Evolutionary conservation across 129 eudicot genomes (phyloP).

Genomic region (Helianthus tuberosus): DNA sequence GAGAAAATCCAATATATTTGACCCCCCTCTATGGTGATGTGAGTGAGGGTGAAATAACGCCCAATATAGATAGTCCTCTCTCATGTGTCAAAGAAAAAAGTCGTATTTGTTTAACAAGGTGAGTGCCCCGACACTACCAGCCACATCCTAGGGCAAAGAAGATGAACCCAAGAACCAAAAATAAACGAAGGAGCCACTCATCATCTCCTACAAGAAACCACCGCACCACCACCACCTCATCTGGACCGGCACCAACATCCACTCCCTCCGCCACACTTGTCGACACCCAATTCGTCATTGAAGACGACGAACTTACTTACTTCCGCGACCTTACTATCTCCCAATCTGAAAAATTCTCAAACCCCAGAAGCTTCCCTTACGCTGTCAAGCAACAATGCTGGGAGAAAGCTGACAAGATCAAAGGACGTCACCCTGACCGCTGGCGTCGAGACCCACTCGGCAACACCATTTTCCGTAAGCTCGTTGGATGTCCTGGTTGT

Average conservation of each 20-base stretch:
- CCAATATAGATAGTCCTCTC: too few species aligned
- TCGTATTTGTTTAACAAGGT: too few species aligned
- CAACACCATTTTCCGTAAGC: conserved; percentile 73
- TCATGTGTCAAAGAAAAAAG: too few species aligned
- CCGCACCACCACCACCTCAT: conserved; percentile 21
- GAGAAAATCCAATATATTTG: too few species aligned
- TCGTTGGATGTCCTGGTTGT: conserved; percentile 92
- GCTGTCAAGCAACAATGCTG: conserved; percentile 88
- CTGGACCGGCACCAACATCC: conserved; percentile 10
- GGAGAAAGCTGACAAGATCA: conserved; percentile 90
- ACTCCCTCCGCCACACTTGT: conserved; percentile 44
- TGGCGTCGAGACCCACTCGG: conserved; percentile 94
- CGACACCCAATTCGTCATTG: conserved; percentile 45
- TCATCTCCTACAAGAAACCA: conserved; percentile 46
- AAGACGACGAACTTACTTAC: conserved; percentile 45
- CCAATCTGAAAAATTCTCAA: conserved; percentile 39
- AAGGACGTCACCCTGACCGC: conserved; percentile 87
- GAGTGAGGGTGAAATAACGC: too few species aligned
- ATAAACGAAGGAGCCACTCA: conserved; percentile 29
- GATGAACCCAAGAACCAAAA: conserved; percentile 38
- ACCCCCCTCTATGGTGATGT: too few species aligned
- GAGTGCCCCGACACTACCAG: too few species aligned
- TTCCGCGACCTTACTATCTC: conserved; percentile 51
- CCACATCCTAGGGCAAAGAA: conserved; percentile 31
- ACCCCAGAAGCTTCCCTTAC: conserved; percentile 87